These are phyloP conservation scores for Pleurotus tuber-regium DNA, from an alignment of 768 basidiomycete genomes.

Conservation along the genomic window DNA sequence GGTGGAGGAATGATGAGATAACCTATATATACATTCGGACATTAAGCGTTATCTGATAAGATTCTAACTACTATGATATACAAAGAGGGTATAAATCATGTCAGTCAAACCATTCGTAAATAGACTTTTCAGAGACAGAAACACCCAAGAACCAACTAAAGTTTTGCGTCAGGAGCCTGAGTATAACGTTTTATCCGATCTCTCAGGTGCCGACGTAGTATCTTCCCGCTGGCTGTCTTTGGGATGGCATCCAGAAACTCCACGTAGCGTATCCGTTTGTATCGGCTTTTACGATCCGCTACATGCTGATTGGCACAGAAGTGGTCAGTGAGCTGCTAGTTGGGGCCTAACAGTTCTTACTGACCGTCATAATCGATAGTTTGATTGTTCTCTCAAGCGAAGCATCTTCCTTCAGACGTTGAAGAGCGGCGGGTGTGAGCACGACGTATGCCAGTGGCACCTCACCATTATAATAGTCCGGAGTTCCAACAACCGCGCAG, in stretches of 20 bases:
- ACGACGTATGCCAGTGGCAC: slow-evolving; percentile 64
- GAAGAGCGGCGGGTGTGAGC: slow-evolving; percentile 36
- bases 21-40: neutral
- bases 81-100: too few relatives aligned
- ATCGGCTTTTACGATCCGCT: slow-evolving; percentile 42
- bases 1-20: slow-evolving; percentile 1
- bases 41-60: slow-evolving; percentile 5
- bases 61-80: neutral
- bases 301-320: slow-evolving; percentile 35
- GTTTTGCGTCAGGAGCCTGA: neutral
- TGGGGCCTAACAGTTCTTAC: neutral
- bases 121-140: too few relatives aligned
- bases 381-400: slow-evolving; percentile 30
- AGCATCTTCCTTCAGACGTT: slow-evolving; percentile 25
- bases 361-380: slow-evolving; percentile 41
- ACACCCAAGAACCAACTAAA: neutral
- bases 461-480: slow-evolving; percentile 62
- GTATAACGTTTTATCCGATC: slow-evolving; percentile 11
- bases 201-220: slow-evolving; percentile 42
- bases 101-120: too few relatives aligned
- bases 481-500: slow-evolving; percentile 58
- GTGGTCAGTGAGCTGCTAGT: slow-evolving; percentile 7
- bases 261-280: slow-evolving; percentile 48
- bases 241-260: slow-evolving; percentile 44
- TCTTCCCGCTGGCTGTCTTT: slow-evolving; percentile 57